Conservation (phyloP, 176 grass and related monocot species). For the Aegilops bicornis region DNA sequence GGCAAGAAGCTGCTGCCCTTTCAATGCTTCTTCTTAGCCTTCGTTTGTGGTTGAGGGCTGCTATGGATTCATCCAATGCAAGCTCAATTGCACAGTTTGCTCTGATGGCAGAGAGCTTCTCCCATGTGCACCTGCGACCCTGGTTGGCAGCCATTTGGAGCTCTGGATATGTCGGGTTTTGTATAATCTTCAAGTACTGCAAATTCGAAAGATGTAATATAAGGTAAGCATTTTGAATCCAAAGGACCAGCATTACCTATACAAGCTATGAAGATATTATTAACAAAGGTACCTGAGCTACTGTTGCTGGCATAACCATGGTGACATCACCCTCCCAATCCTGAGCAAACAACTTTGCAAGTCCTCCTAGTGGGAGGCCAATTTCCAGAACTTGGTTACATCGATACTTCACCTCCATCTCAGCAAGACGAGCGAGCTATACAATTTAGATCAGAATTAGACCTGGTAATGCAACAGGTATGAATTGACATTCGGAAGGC, state of each 20-base stretch:
- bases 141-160: constrained; percentile 91
- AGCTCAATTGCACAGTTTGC: constrained; percentile 97
- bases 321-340: constrained; percentile 98
- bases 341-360: constrained; percentile 93
- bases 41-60: constrained; percentile 78
- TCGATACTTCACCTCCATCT: constrained; percentile 95
- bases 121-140: constrained; percentile 87
- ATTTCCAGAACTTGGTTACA: constrained; percentile 93
- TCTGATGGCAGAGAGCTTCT: constrained; percentile 93
- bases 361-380: constrained; percentile 78
- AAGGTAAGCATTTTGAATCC: background rate
- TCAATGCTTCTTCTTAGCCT: constrained; percentile 73
- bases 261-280: background rate
- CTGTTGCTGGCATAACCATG: constrained; percentile 91
- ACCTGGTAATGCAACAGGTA: background rate
- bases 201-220: background rate
- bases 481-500: background rate
- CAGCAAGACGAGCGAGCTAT: constrained; percentile 82
- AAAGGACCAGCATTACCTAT: background rate
- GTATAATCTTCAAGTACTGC: constrained; percentile 96
- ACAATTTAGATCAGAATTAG: constrained; percentile 33
- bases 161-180: constrained; percentile 73
- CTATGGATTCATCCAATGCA: constrained; percentile 87
- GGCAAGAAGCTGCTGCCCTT: constrained; percentile 53
- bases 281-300: constrained; percentile 34